Evolutionary conservation across 2,329 filamentous ascomycete species (phyloP).

Genomic region (Colletotrichum tofieldiae): DNA sequence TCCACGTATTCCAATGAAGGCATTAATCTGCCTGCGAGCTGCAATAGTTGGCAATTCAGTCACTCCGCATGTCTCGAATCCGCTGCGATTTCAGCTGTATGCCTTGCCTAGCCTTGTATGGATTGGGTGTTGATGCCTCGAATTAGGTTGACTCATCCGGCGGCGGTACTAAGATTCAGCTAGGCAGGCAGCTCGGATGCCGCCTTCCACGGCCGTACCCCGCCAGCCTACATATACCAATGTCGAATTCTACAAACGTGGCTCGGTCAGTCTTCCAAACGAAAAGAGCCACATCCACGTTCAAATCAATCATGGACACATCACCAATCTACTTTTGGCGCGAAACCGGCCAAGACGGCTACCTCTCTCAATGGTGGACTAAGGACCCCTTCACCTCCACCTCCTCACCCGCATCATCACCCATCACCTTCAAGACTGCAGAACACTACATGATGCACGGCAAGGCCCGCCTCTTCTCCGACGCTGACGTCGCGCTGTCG

Average conservation of each 20-base stretch:
- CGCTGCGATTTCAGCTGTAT: not conserved
- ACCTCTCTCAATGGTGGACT: conserved; percentile 76
- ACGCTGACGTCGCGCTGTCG: conserved; percentile 58
- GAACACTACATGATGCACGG: conserved; percentile 73
- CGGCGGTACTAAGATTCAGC: not conserved
- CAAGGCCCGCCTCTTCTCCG: conserved; percentile 66
- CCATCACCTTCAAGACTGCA: conserved; percentile 63
- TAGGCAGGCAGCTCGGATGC: conserved; percentile 14
- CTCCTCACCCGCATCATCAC: conserved; percentile 57
- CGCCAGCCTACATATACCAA: not conserved
- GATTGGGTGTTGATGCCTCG: not conserved
- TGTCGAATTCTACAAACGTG: too few relatives aligned
- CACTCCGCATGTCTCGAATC: not conserved
- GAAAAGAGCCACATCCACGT: not conserved
- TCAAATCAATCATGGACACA: not conserved
- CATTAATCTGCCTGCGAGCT: not conserved
- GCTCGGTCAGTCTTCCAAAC: not conserved
- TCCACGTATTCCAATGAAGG: not conserved
- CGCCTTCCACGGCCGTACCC: not conserved
- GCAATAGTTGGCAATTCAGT: not conserved
- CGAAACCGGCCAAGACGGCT: conserved; percentile 64
- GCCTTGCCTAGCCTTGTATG: not conserved
- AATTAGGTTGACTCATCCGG: conserved; percentile 34
- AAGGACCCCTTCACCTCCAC: conserved; percentile 54
- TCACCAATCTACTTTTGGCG: conserved; percentile 63